Conservation (phyloP, 1,284 basidiomycete species). For the Thelephora terrestris region DNA sequence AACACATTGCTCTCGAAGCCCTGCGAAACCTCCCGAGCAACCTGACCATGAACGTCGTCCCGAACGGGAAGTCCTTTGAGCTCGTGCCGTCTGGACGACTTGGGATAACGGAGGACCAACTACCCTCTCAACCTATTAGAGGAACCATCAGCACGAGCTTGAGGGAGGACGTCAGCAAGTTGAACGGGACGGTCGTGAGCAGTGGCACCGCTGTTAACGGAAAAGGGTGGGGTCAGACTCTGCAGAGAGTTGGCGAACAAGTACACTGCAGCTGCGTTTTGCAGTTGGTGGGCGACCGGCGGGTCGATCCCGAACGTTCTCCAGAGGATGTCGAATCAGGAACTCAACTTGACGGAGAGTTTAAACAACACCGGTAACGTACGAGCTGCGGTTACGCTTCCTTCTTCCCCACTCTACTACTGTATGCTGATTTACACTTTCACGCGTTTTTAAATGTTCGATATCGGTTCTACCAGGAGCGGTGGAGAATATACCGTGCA, state of each 20-base stretch:
- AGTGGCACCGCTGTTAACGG: constrained; percentile 55
- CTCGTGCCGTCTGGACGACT: constrained; percentile 72
- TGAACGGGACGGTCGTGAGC: too few species aligned
- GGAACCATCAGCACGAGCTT: constrained; percentile 37
- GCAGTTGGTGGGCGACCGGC: too few species aligned
- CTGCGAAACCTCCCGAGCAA: constrained; percentile 64
- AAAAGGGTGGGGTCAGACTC: constrained; percentile 56
- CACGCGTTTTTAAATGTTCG: constrained; percentile 64
- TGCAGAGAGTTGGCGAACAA: constrained; percentile 72
- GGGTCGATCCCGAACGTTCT: constrained; percentile 66
- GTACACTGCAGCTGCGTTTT: constrained; percentile 71
- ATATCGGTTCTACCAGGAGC: too few species aligned
- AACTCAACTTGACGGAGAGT: constrained; percentile 72
- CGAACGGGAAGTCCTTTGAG: constrained; percentile 50
- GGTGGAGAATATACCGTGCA: too few species aligned
- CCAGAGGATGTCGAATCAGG: constrained; percentile 53
- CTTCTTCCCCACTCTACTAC: constrained; percentile 4
- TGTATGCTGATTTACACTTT: constrained; percentile 5
- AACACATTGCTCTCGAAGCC: constrained; percentile 76
- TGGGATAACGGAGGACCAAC: constrained; percentile 51
- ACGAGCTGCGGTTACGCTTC: too few species aligned
- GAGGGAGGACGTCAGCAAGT: constrained; percentile 52
- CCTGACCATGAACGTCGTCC: constrained; percentile 42
- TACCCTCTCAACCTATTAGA: constrained; percentile 57
- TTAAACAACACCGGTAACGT: constrained; percentile 69